phyloP scores from a whole-genome alignment of 1,284 basidiomycete genomes.

The Cutaneotrichosporon spelunceum region DNA sequence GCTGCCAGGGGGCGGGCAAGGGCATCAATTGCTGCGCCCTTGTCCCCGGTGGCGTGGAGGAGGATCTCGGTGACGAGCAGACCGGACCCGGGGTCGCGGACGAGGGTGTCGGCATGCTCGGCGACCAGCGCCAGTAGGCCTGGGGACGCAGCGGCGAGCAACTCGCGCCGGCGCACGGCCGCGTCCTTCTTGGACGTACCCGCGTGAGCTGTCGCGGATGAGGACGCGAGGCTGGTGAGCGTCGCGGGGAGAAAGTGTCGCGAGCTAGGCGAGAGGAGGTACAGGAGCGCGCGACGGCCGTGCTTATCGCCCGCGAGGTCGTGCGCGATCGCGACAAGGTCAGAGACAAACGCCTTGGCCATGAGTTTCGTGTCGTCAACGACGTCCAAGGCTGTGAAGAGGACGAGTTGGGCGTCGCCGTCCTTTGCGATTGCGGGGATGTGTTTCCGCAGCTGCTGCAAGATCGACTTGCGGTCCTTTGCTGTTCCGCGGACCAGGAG shows the following conservation, averaged over 20 bases:
- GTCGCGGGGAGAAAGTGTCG: slow-evolving; percentile 79
- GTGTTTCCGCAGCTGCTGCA: slow-evolving; percentile 80
- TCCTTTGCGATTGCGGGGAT: slow-evolving; percentile 77
- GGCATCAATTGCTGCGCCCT: slow-evolving; percentile 60
- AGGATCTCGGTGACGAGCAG: slow-evolving; percentile 73
- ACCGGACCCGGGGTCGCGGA: slow-evolving; percentile 71
- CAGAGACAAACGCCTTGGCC: slow-evolving; percentile 67
- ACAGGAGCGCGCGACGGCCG: slow-evolving; percentile 71
- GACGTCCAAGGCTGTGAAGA: slow-evolving; percentile 81
- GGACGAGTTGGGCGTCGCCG: slow-evolving; percentile 78
- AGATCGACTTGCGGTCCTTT: slow-evolving; percentile 83
- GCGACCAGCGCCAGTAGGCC: slow-evolving; percentile 65
- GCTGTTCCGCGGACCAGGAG: slow-evolving; percentile 75
- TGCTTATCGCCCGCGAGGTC: slow-evolving; percentile 53
- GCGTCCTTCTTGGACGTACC: slow-evolving; percentile 76
- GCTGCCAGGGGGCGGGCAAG: slow-evolving; percentile 60
- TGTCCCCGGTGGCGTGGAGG: slow-evolving; percentile 76
- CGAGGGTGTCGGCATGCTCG: slow-evolving; percentile 59
- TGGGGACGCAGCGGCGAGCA: slow-evolving; percentile 66
- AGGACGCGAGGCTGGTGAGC: slow-evolving; percentile 65
- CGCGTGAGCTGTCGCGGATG: slow-evolving; percentile 55
- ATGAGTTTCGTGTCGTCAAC: slow-evolving; percentile 86
- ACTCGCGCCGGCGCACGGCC: slow-evolving; percentile 62
- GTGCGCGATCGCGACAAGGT: slow-evolving; percentile 56
- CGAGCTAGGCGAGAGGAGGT: slow-evolving; percentile 72